Percentiles rank a stretch among this genome's conserved stretches.
phyloP scores from a whole-genome alignment of 371 early-diverging fungal genomes.

The Mortierella sp. region DNA sequence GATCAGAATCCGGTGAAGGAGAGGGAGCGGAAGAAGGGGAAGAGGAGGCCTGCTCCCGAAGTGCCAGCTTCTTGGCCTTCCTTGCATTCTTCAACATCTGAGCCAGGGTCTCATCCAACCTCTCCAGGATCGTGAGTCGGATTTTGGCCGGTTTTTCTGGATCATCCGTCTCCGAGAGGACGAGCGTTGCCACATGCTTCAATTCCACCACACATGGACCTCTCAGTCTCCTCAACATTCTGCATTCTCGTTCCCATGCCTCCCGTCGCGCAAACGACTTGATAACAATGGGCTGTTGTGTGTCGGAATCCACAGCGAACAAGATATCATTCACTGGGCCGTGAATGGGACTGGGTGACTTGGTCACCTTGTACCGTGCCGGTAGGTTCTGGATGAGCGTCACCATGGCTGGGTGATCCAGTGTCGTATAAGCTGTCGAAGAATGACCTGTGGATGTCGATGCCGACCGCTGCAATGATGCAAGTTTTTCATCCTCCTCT shows the following conservation, averaged over 20 bases:
- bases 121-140: conserved; percentile 41
- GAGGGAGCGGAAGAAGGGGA: no score
- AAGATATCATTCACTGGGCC: conserved; percentile 38
- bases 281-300: conserved; percentile 48
- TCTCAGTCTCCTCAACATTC: conserved; percentile 28
- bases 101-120: conserved; percentile 46
- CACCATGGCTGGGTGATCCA: conserved; percentile 34
- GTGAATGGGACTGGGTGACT: conserved; percentile 44
- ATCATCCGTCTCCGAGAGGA: conserved; percentile 43
- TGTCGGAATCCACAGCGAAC: conserved; percentile 44
- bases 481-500: conserved; percentile 11
- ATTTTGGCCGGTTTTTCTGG: conserved; percentile 41
- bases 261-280: conserved; percentile 41
- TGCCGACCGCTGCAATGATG: conserved; percentile 8
- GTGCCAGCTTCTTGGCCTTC: conserved; percentile 38
- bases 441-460: conserved; percentile 27
- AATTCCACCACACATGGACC: conserved; percentile 47
- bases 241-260: conserved; percentile 48
- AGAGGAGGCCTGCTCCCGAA: conserved; percentile 25
- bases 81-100: conserved; percentile 51
- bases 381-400: conserved; percentile 38
- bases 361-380: conserved; percentile 36
- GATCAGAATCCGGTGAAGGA: no score
- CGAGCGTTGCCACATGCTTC: conserved; percentile 46
- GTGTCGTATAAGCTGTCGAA: conserved; percentile 13